Percentiles rank a stretch among this genome's conserved stretches.
These are phyloP conservation scores for Cutaneotrichosporon spelunceum DNA, from an alignment of 1,284 basidiomycete species.

Conservation along the genomic window DNA sequence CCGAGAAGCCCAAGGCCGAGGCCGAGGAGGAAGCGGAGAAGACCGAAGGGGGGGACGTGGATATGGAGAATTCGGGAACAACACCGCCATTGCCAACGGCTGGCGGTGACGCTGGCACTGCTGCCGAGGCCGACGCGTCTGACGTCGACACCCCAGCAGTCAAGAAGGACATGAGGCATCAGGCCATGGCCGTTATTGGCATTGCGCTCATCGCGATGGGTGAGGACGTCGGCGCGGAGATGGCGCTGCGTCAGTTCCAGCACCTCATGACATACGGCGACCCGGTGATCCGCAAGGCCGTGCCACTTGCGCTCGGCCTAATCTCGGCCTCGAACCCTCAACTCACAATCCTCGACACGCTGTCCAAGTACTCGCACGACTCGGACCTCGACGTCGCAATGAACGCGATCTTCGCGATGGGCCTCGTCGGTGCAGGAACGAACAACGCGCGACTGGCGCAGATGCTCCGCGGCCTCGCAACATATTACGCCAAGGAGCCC, in stretches of 20 bases:
- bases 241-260: slow-evolving; percentile 91
- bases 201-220: slow-evolving; percentile 97
- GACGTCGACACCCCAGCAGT: slow-evolving; percentile 56
- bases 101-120: slow-evolving; percentile 16
- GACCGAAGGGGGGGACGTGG: slow-evolving; percentile 31
- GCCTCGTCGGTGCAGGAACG: slow-evolving; percentile 93
- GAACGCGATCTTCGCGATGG: slow-evolving; percentile 99
- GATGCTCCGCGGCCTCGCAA: slow-evolving; percentile 93
- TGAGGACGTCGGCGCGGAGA: slow-evolving; percentile 95
- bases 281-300: slow-evolving; percentile 82
- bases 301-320: slow-evolving; percentile 94
- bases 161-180: slow-evolving; percentile 75
- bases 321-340: slow-evolving; percentile 94
- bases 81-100: slow-evolving; percentile 15
- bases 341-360: slow-evolving; percentile 90
- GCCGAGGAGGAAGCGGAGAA: slow-evolving; percentile 23
- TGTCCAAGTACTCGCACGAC: slow-evolving; percentile 99
- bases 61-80: slow-evolving; percentile 22
- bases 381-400: slow-evolving; percentile 92
- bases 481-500: slow-evolving; percentile 96
- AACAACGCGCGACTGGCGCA: slow-evolving; percentile 97
- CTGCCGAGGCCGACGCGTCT: slow-evolving; percentile 16
- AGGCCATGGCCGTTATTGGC: slow-evolving; percentile 90
- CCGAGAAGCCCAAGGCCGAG: slow-evolving; percentile 33
- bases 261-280: slow-evolving; percentile 99